Base-by-base conservation (phyloP, 495 filamentous ascomycete species). In the Oleoguttula mirabilis region DNA sequence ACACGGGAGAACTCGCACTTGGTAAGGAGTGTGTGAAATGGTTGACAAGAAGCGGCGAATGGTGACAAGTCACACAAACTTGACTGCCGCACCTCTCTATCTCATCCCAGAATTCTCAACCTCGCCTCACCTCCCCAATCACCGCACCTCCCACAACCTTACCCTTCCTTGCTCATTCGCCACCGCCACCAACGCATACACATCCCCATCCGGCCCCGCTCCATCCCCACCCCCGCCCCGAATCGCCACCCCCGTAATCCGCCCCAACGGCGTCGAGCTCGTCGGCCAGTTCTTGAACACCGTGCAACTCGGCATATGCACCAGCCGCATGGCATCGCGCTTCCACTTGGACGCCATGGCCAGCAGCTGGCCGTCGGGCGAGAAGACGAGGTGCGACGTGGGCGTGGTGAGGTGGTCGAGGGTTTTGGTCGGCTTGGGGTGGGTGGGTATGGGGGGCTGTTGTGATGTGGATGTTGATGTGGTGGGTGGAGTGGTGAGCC, bases 261-360 rank as follows among this genome's bases (percentile, higher is more conserved):
- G 70, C 0, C 92, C 92, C 45, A 98, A 56, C 8, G 92, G 88
- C 41, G 90, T 98, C 59, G 78, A 75, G 28, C 73, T 72, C 30
- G 90, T 98, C 16, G 90, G 90, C 90, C 90, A 98, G 62, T 98
- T 96, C 54, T 75, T 76, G 68, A 90, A 98, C 12, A 95, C 86
- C 2, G 86, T 92, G 58, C 85, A 93, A 45, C 73, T 82, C 1
- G 88, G 88, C 51, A 98, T 64, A 61, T 98, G 90, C 25, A 90
- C 87, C 51, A 98, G 62, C 60, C 83, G 68, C 58, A 98, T 57
- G 1, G 86, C 83, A 67, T 96, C 85, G 48, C 80, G 80, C 67
- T 94, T 93, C 66, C 75, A 83, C 33, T 72, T 72, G 60, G 82
- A 88, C 14, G 75, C 80, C 67, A 95, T 82, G 4, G 73, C 84